Percentiles rank a stretch among this genome's conserved stretches.
Conservation (phyloP, 1,284 basidiomycete species). For the Sanguinoderma infundibulare region DNA sequence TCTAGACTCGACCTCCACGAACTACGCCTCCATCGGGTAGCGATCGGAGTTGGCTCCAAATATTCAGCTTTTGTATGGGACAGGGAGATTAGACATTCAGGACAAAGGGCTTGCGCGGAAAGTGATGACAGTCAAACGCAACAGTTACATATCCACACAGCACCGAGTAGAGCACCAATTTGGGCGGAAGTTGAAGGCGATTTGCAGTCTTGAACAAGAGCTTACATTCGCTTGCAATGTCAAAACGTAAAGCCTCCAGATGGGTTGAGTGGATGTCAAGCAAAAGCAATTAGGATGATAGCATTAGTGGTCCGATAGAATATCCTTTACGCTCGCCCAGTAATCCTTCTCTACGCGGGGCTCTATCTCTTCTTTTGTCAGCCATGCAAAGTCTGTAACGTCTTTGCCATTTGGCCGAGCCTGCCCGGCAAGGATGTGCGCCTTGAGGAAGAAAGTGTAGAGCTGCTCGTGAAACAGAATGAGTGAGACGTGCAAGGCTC, state of each 20-base stretch:
- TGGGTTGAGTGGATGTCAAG: conserved; percentile 16
- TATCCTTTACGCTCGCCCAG: conserved; percentile 79
- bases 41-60: too few relatives aligned
- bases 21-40: too few relatives aligned
- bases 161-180: too few relatives aligned
- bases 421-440: conserved; percentile 82
- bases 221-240: not conserved
- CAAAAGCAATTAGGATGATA: conserved; percentile 20
- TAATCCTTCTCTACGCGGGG: conserved; percentile 66
- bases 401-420: conserved; percentile 55
- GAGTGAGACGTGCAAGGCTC: not conserved
- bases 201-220: too few relatives aligned
- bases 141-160: too few relatives aligned
- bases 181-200: too few relatives aligned
- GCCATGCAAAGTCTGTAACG: conserved; percentile 84
- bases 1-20: not conserved
- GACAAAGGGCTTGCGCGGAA: too few relatives aligned
- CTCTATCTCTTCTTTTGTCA: conserved; percentile 87
- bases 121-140: too few relatives aligned
- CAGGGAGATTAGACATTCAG: too few relatives aligned
- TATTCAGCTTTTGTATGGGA: too few relatives aligned
- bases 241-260: not conserved
- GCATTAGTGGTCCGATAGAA: conserved; percentile 73
- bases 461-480: conserved; percentile 22
- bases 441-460: conserved; percentile 78